Evolutionary conservation across 352 stramenopile genomes (phyloP).

Genomic region (Phytophthora quininea): DNA sequence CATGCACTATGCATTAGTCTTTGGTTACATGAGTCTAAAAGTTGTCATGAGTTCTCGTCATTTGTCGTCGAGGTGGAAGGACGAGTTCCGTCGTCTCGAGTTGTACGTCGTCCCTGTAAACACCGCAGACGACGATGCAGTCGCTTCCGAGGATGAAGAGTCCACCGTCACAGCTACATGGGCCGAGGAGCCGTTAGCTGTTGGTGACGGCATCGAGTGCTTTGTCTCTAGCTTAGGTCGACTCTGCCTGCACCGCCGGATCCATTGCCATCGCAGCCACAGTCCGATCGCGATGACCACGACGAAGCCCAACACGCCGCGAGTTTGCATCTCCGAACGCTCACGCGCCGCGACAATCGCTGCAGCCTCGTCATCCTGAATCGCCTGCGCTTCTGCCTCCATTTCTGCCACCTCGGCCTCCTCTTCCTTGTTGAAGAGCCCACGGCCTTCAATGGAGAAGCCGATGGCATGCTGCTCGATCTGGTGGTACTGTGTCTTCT

Average conservation of each 20-base stretch:
- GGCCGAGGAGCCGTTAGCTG: conserved; percentile 13
- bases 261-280: conserved; percentile 42
- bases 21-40: conserved; percentile 22
- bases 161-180: conserved; percentile 33
- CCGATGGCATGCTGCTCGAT: conserved; percentile 79
- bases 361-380: conserved; percentile 37
- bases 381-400: conserved; percentile 46
- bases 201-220: conserved; percentile 14
- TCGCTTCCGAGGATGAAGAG: conserved; percentile 23
- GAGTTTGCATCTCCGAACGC: conserved; percentile 26
- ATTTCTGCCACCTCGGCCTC: conserved; percentile 62
- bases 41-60: conserved; percentile 13
- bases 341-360: conserved; percentile 32
- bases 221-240: conserved; percentile 30
- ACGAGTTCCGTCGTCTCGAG: conserved; percentile 40
- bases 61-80: conserved; percentile 42
- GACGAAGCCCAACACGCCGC: conserved; percentile 26
- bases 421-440: conserved; percentile 56
- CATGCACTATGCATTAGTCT: not conserved
- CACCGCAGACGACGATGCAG: conserved; percentile 30
- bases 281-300: conserved; percentile 29
- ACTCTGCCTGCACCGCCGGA: conserved; percentile 29
- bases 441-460: conserved; percentile 78
- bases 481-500: conserved; percentile 54
- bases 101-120: conserved; percentile 30